These are phyloP conservation scores for Phytophthora palmivora DNA, from an alignment of 352 stramenopile genomes.

Conservation along the genomic window DNA sequence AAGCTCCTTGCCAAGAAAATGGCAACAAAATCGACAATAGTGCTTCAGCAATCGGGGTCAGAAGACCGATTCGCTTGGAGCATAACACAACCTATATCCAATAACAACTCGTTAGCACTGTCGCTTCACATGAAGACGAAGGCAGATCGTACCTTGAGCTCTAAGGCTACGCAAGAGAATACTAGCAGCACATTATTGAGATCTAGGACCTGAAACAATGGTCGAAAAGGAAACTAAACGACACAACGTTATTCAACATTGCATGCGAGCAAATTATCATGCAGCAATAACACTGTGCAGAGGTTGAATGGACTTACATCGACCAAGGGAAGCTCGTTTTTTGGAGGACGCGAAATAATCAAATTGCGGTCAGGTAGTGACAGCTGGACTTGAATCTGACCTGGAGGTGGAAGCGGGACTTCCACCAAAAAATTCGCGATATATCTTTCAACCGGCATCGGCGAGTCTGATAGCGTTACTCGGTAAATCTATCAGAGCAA, in stretches of 20 bases:
- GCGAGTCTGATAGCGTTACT: slow-evolving; percentile 83
- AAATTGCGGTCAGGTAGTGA: slow-evolving; percentile 88
- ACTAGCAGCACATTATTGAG: slow-evolving; percentile 93
- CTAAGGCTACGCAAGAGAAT: slow-evolving; percentile 90
- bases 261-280: background rate
- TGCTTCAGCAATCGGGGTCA: slow-evolving; percentile 93
- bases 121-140: no score
- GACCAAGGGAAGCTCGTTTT: slow-evolving; percentile 92
- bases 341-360: slow-evolving; percentile 86
- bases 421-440: slow-evolving; percentile 97
- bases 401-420: slow-evolving; percentile 94
- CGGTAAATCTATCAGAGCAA: slow-evolving; percentile 67
- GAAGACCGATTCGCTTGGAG: slow-evolving; percentile 88
- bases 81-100: slow-evolving; percentile 88
- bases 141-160: slow-evolving; percentile 81
- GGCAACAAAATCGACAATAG: slow-evolving; percentile 93
- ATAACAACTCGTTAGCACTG: background rate
- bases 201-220: slow-evolving; percentile 93
- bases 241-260: background rate
- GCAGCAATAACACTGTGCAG: background rate
- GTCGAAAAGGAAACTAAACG: slow-evolving; percentile 91
- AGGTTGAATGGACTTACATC: slow-evolving; percentile 60
- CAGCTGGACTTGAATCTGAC: slow-evolving; percentile 92
- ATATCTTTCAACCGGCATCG: slow-evolving; percentile 96
- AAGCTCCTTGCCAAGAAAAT: slow-evolving; percentile 95